phyloP scores from a whole-genome alignment of 306 rosid species.

The Vigna reflexopilosa region DNA sequence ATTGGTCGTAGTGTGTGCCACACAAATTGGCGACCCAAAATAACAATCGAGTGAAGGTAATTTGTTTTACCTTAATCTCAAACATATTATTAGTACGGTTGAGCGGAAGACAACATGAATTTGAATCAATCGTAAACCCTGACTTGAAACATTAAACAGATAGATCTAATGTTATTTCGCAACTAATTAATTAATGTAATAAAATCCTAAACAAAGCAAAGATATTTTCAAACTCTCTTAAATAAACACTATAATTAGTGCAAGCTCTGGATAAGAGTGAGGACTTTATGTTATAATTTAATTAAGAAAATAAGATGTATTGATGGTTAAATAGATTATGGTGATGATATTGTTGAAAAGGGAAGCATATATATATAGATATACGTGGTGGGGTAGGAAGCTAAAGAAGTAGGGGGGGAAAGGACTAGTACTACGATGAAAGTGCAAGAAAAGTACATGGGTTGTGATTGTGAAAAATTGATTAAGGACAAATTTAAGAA shows the following conservation, averaged over 20 bases:
- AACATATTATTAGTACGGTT: no score
- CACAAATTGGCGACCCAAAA: no score
- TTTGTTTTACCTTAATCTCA: no score
- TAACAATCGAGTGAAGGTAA: no score
- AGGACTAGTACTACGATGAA: conserved; percentile 2
- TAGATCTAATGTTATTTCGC: neutral
- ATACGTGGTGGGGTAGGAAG: conserved; percentile 7
- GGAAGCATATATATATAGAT: neutral
- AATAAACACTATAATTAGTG: no score
- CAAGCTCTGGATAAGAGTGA: neutral
- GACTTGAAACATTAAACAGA: neutral
- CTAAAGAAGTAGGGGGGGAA: neutral
- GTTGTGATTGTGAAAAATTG: conserved; percentile 40
- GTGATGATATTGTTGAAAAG: neutral
- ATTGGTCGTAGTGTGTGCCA: no score
- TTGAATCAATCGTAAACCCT: neutral
- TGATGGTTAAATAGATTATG: neutral
- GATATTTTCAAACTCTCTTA: no score
- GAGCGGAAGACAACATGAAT: no score
- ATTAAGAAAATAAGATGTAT: no score
- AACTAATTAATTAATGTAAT: neutral
- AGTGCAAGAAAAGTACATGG: conserved; percentile 45
- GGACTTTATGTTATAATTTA: neutral
- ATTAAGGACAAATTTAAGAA: conserved; percentile 33
- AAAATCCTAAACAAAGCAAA: neutral